phyloP scores from a whole-genome alignment of 2,329 filamentous ascomycete species.

The Microdochium paspali region DNA sequence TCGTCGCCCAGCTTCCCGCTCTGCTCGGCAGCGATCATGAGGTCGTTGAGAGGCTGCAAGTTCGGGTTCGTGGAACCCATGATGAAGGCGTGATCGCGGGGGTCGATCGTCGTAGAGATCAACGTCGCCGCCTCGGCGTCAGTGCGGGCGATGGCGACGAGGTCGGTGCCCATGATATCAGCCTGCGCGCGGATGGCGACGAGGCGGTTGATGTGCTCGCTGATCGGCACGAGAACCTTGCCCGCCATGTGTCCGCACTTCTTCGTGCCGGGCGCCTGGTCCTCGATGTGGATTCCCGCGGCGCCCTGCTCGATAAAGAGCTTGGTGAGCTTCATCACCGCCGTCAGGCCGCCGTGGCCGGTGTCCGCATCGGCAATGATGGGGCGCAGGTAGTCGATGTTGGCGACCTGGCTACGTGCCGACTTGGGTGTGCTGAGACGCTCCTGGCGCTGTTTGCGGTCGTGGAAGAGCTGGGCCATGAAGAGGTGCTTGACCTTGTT shows the following conservation, averaged over 20 bases:
- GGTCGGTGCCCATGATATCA: slow-evolving; percentile 93
- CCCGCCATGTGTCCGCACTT: slow-evolving; percentile 99
- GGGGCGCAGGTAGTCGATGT: slow-evolving; percentile 88
- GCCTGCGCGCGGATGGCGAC: slow-evolving; percentile 96
- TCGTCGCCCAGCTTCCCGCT: slow-evolving; percentile 71
- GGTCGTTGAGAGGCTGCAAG: slow-evolving; percentile 76
- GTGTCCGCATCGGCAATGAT: slow-evolving; percentile 97
- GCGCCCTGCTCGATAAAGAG: slow-evolving; percentile 94
- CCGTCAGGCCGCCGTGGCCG: slow-evolving; percentile 93
- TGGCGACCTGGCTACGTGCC: slow-evolving; percentile 63
- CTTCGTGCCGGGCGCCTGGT: slow-evolving; percentile 96
- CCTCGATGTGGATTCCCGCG: slow-evolving; percentile 96
- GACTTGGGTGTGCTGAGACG: slow-evolving; percentile 67
- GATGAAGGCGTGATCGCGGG: slow-evolving; percentile 91
- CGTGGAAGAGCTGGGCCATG: slow-evolving; percentile 98
- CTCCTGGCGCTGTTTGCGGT: slow-evolving; percentile 97
- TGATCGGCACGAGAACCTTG: slow-evolving; percentile 93
- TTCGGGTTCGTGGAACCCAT: slow-evolving; percentile 78
- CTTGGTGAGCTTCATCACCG: slow-evolving; percentile 98
- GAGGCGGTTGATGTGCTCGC: slow-evolving; percentile 95
- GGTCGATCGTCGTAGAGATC: slow-evolving; percentile 93
- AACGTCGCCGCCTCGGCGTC: slow-evolving; percentile 97
- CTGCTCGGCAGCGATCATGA: slow-evolving; percentile 80
- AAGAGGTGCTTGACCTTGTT: slow-evolving; percentile 98
- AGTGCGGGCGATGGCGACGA: slow-evolving; percentile 85